Evolutionary conservation across 2,329 filamentous ascomycete species (phyloP).

Genomic region (Ascochyta koolunga): DNA sequence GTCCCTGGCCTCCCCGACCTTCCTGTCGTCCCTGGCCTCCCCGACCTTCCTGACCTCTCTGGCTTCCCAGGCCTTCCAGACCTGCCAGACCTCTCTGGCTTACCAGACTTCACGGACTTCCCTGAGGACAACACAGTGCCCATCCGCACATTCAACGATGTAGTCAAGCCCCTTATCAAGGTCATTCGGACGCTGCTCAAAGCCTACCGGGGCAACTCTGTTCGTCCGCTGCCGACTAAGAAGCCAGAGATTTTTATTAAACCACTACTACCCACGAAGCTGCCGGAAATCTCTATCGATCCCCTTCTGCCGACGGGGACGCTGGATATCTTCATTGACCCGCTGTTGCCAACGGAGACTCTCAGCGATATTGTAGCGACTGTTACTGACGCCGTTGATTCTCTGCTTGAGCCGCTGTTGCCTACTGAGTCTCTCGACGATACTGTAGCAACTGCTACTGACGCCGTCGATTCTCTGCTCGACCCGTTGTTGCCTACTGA

Average conservation of each 20-base stretch:
- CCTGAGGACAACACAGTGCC: constrained; percentile 7
- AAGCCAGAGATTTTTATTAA: constrained; percentile 3
- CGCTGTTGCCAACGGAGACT: too few species aligned
- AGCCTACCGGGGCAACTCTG: constrained; percentile 2
- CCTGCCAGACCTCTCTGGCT: background rate
- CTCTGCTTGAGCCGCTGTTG: background rate
- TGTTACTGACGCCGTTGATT: background rate
- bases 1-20: background rate
- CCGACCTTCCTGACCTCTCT: background rate
- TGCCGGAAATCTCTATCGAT: background rate
- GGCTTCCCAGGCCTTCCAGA: background rate
- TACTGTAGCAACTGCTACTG: too few species aligned
- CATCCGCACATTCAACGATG: constrained; percentile 9
- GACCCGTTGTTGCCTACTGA: too few species aligned
- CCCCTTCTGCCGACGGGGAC: background rate
- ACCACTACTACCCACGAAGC: background rate
- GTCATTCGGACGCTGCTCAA: constrained; percentile 10
- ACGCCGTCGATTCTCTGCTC: constrained; percentile 1
- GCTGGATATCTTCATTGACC: background rate
- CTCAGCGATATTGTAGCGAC: background rate
- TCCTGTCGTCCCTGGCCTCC: too few species aligned
- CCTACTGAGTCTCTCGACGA: too few species aligned
- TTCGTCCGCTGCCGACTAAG: constrained; percentile 1
- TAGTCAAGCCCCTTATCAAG: constrained; percentile 4
- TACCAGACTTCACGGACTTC: background rate